Evolutionary conservation across 768 basidiomycete genomes (phyloP).

Genomic region (Candolleomyces efflorescens): DNA sequence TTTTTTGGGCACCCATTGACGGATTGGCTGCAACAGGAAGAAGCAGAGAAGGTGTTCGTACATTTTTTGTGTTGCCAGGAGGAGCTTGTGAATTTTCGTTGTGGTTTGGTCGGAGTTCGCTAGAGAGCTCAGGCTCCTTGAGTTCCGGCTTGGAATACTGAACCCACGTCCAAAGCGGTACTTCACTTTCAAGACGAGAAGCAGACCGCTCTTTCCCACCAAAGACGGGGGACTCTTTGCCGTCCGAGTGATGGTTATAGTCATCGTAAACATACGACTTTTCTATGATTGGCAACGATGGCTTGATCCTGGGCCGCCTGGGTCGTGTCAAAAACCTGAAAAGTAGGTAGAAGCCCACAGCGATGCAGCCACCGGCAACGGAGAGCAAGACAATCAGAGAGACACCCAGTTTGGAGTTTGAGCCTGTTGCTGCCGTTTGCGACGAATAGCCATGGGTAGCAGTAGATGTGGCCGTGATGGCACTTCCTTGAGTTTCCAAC

Average conservation of each 20-base stretch:
- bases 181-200: constrained; percentile 37
- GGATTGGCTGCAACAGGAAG: not conserved
- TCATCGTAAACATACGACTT: constrained; percentile 48
- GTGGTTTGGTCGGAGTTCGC: constrained; percentile 1
- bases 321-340: constrained; percentile 47
- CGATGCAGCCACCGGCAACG: constrained; percentile 44
- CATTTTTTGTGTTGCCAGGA: constrained; percentile 4
- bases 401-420: constrained; percentile 36
- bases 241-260: constrained; percentile 31
- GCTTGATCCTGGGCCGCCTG: constrained; percentile 52
- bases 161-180: constrained; percentile 53
- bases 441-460: not conserved
- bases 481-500: not conserved
- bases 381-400: constrained; percentile 49
- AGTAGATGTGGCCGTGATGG: not conserved
- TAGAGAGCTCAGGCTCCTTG: constrained; percentile 7
- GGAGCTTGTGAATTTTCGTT: not conserved
- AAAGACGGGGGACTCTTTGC: constrained; percentile 68
- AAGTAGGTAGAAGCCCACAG: constrained; percentile 46
- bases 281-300: constrained; percentile 70
- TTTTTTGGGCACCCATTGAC: constrained; percentile 10
- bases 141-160: constrained; percentile 41
- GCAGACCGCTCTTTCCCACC: constrained; percentile 67
- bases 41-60: not conserved
- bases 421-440: not conserved